These are phyloP conservation scores for Castanea sativa DNA, from an alignment of 306 rosid species.

Conservation along the genomic window DNA sequence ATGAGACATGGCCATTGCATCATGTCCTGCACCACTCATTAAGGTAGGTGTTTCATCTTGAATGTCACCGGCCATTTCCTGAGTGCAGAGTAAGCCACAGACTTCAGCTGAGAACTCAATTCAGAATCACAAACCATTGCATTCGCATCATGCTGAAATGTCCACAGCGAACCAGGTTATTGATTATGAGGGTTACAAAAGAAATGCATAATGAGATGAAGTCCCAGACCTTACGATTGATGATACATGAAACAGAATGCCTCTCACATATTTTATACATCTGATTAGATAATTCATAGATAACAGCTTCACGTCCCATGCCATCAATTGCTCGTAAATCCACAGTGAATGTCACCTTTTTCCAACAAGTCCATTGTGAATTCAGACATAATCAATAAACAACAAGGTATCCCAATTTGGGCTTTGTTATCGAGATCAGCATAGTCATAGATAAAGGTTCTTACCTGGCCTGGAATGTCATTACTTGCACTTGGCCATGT, in stretches of 20 bases:
- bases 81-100: conserved; percentile 67
- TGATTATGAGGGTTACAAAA: background rate
- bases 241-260: conserved; percentile 78
- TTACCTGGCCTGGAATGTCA: conserved; percentile 98
- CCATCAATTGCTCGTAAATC: conserved; percentile 89
- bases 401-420: conserved; percentile 12
- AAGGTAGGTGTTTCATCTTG: conserved; percentile 66
- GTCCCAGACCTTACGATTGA: conserved; percentile 74
- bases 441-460: conserved; percentile 33
- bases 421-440: conserved; percentile 13
- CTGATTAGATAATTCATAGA: conserved; percentile 65
- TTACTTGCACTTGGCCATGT: conserved; percentile 99
- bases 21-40: conserved; percentile 98
- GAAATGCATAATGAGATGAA: background rate
- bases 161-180: background rate
- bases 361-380: conserved; percentile 17
- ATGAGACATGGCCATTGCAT: conserved; percentile 92
- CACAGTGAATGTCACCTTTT: conserved; percentile 84
- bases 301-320: conserved; percentile 78
- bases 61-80: conserved; percentile 65
- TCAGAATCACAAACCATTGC: conserved; percentile 81
- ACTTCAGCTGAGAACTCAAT: conserved; percentile 65
- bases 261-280: conserved; percentile 74
- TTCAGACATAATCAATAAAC: background rate
- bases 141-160: conserved; percentile 82